A percentile compares a stretch with the other conserved stretches of the same genome.
Conservation (phyloP, 2,329 filamentous ascomycete genomes). For the Arachnomyces sp. region DNA sequence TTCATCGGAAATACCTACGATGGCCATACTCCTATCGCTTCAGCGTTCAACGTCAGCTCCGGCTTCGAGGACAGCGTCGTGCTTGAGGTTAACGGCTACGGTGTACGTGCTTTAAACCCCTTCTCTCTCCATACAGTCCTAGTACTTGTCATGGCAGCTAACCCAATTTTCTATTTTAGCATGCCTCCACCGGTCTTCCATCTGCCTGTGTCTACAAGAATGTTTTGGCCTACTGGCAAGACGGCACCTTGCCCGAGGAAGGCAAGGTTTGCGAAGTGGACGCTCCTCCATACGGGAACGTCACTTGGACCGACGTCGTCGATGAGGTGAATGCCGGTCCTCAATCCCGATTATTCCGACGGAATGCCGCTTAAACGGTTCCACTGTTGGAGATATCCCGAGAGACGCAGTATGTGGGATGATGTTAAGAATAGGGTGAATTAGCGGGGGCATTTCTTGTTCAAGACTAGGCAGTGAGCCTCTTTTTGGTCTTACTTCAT, state of each 20-base stretch:
- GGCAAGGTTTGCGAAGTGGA: constrained; percentile 24
- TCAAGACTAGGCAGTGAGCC: too few relatives aligned
- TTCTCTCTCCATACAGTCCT: too few relatives aligned
- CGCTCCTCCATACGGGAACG: background rate
- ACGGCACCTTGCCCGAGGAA: constrained; percentile 27
- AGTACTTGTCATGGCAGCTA: too few relatives aligned
- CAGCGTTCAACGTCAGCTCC: constrained; percentile 18
- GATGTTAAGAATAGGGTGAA: too few relatives aligned
- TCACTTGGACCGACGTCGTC: background rate
- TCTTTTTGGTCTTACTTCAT: too few relatives aligned
- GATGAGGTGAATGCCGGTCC: too few relatives aligned
- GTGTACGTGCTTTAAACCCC: constrained; percentile 4
- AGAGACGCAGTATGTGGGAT: too few relatives aligned
- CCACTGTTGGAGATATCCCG: too few relatives aligned
- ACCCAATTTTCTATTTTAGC: constrained; percentile 1
- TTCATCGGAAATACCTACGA: constrained; percentile 21
- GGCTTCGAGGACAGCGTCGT: constrained; percentile 19
- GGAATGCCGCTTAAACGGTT: too few relatives aligned
- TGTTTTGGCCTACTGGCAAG: constrained; percentile 25
- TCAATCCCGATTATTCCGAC: too few relatives aligned
- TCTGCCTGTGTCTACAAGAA: constrained; percentile 25
- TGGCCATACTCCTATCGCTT: constrained; percentile 17
- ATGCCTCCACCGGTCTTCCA: constrained; percentile 18
- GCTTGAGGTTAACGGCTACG: constrained; percentile 18
- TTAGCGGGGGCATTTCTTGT: too few relatives aligned